These are phyloP conservation scores for Mycena galericulata DNA, from an alignment of 768 basidiomycete genomes.

Conservation along the genomic window DNA sequence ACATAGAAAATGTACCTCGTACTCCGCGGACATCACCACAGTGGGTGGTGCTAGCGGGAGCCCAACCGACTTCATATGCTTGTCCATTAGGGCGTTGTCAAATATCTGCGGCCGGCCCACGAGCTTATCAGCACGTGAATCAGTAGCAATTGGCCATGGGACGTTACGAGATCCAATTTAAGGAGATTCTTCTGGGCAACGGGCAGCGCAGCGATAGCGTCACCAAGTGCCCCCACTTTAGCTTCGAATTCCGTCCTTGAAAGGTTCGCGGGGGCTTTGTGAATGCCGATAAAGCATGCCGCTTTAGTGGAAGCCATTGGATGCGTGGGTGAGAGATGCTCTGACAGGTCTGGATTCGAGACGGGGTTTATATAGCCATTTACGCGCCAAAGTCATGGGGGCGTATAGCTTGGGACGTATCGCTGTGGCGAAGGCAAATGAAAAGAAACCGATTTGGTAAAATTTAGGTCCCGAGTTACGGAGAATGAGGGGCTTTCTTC, in stretches of 20 bases:
- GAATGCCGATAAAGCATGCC: slow-evolving; percentile 23
- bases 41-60: slow-evolving; percentile 14
- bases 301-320: slow-evolving; percentile 13
- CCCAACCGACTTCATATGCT: slow-evolving; percentile 19
- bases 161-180: slow-evolving; percentile 16
- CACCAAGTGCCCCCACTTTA: slow-evolving; percentile 17
- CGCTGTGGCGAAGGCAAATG: too few relatives aligned
- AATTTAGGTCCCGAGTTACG: too few relatives aligned
- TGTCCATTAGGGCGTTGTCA: slow-evolving; percentile 19
- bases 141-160: not conserved
- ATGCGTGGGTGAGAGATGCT: slow-evolving; percentile 8
- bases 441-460: too few relatives aligned
- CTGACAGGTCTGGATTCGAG: not conserved
- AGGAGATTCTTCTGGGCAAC: slow-evolving; percentile 26
- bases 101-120: too few relatives aligned
- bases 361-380: slow-evolving; percentile 12
- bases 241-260: slow-evolving; percentile 20
- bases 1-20: slow-evolving; percentile 19
- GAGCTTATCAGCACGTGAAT: not conserved
- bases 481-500: too few relatives aligned
- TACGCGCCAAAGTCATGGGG: not conserved
- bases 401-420: too few relatives aligned
- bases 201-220: slow-evolving; percentile 26
- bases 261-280: slow-evolving; percentile 18
- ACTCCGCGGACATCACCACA: slow-evolving; percentile 26